A percentile compares a stretch with the other conserved stretches of the same genome.
These are phyloP conservation scores for Collariella sp. DNA, from an alignment of 495 filamentous ascomycete genomes.

Conservation along the genomic window DNA sequence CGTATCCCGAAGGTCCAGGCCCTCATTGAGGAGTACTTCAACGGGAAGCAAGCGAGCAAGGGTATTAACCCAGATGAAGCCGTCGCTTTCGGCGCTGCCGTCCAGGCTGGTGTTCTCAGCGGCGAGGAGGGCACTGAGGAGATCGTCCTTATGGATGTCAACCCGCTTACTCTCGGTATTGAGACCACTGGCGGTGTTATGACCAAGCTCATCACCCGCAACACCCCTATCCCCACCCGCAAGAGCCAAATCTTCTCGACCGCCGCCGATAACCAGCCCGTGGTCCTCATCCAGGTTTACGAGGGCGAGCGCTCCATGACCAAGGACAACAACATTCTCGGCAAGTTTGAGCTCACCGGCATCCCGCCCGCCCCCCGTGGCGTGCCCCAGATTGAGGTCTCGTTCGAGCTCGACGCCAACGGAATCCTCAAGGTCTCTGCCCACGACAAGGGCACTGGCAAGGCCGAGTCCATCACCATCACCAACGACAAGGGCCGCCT, in stretches of 20 bases:
- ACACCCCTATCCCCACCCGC: slow-evolving; percentile 91
- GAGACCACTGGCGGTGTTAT: slow-evolving; percentile 98
- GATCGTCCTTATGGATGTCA: slow-evolving; percentile 94
- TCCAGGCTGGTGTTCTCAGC: slow-evolving; percentile 92
- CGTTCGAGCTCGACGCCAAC: slow-evolving; percentile 95
- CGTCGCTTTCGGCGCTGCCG: slow-evolving; percentile 93
- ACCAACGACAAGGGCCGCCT: slow-evolving; percentile 98
- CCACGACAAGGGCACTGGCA: slow-evolving; percentile 93
- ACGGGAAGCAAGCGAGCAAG: slow-evolving; percentile 92
- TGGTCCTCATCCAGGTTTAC: slow-evolving; percentile 93
- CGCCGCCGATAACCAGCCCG: slow-evolving; percentile 95
- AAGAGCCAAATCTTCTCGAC: slow-evolving; percentile 98
- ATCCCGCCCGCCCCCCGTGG: slow-evolving; percentile 92
- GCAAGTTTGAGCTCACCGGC: slow-evolving; percentile 95
- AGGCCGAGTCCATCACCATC: slow-evolving; percentile 92
- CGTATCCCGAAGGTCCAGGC: slow-evolving; percentile 96
- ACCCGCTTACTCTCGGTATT: slow-evolving; percentile 95
- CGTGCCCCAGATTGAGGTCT: slow-evolving; percentile 96
- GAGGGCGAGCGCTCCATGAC: slow-evolving; percentile 96
- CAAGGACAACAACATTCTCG: slow-evolving; percentile 92
- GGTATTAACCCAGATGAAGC: slow-evolving; percentile 98
- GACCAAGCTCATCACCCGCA: slow-evolving; percentile 93
- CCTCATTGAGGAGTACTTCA: slow-evolving; percentile 93
- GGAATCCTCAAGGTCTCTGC: slow-evolving; percentile 95
- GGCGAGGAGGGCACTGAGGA: slow-evolving; percentile 70